Evolutionary conservation across 164 flowering plant species (phyloP).

Genomic region (Vitis rupestris): DNA sequence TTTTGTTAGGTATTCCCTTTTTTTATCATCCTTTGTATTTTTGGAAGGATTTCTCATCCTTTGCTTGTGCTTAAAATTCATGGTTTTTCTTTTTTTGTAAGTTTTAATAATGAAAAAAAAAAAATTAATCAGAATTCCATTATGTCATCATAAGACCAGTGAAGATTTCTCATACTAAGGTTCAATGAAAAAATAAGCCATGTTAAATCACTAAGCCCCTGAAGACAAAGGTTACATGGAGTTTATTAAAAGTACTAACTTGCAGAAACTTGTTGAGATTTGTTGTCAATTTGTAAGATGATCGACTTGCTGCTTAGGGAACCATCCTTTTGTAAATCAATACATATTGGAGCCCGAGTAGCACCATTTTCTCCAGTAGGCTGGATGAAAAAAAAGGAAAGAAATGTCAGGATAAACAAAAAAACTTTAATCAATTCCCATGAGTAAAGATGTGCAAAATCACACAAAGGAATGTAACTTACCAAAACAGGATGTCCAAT

Average conservation of each 20-base stretch:
- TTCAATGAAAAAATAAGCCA: no score
- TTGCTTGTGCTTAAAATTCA: no score
- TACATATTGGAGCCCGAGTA: constrained; percentile 89
- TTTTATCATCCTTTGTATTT: no score
- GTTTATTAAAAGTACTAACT: constrained; percentile 49
- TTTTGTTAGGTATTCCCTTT: no score
- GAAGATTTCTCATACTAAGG: no score
- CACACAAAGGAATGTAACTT: constrained; percentile 21
- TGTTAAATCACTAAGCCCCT: background rate
- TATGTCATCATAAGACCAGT: no score
- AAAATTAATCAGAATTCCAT: no score
- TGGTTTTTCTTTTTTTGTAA: no score
- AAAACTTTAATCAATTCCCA: background rate
- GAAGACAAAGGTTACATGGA: background rate
- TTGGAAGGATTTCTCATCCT: no score
- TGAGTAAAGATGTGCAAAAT: background rate
- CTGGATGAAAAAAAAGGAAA: constrained; percentile 30
- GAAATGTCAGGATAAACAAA: constrained; percentile 1
- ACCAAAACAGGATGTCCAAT: constrained; percentile 97
- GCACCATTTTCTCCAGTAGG: constrained; percentile 99
- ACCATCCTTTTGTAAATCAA: constrained; percentile 69
- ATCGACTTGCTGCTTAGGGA: constrained; percentile 79
- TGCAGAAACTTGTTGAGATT: constrained; percentile 94
- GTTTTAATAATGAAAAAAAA: no score
- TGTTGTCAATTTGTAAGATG: constrained; percentile 84